Base-by-base conservation (phyloP, 345 rosid species). In the Barbarea vulgaris region DNA sequence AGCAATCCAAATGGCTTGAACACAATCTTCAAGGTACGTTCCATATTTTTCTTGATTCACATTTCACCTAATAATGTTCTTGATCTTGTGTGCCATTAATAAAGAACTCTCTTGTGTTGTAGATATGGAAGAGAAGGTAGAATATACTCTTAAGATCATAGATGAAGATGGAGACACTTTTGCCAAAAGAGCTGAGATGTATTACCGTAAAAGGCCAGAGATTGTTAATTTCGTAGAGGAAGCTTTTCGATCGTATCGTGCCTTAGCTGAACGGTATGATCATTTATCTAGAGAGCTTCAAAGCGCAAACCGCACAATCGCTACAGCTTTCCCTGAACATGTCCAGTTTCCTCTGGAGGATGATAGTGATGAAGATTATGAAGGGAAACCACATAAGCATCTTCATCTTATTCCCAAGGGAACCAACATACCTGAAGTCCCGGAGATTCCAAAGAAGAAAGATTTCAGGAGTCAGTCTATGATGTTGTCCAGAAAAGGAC, bases 1-100 rank as follows among this genome's bases (percentile, higher is more conserved):
- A 91, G 77, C 94, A 91, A 54, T 91, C 97, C 4, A 89, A 91
- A 85, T 88, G 97, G 97, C 87, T 91, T 10, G 92, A 91, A 75
- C 86, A 85, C 64, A 91, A 86, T 81, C 87, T 91, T 63, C 86
- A 84, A 7, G 97, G 97, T 87, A 76, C 36, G 10, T 73, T 17
- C 47, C 47, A 17, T 28, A 10, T 15, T 21, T 15, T 33, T 7
- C 27, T 2, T 27, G 17, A 28, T 77, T 69, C 57, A 52, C 46
- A 11, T 59, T 50, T 67, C 64, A 52, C 31, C 50, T 50, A 39
- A 53, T 4, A 6, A 53, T 36, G 46, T 64, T 70, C 42, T 62
- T 70, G 44, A 55, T 25, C 10, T 0, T 15, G 3, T 76, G 41
- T 62, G 33, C 6, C 31, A 18, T 61, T 63, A 73, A 22, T 36